Conservation (phyloP, 345 rosid species). For the Gossypium bickii region DNA sequence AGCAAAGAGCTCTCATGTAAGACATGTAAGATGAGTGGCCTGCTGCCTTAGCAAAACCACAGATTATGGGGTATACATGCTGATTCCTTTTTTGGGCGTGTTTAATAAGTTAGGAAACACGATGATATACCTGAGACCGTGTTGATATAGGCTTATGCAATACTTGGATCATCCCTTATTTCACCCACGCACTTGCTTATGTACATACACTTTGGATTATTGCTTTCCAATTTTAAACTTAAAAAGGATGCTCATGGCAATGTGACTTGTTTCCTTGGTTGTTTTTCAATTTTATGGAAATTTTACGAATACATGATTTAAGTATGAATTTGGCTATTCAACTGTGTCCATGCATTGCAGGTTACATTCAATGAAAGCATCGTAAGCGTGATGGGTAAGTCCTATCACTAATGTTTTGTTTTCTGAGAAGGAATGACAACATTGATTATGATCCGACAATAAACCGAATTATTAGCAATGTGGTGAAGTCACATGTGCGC, state of each 20-base stretch:
- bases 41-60: slow-evolving; percentile 9
- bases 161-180: neutral
- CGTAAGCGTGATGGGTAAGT: neutral
- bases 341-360: neutral
- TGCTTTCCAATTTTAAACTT: neutral
- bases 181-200: neutral
- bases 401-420: neutral
- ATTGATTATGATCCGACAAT: too few relatives aligned
- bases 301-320: neutral
- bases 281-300: neutral
- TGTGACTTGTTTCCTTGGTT: too few relatives aligned
- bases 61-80: slow-evolving; percentile 7
- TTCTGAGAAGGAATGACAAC: too few relatives aligned
- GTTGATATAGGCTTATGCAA: slow-evolving; percentile 7
- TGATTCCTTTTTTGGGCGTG: slow-evolving; percentile 13
- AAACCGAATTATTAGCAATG: too few relatives aligned
- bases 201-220: slow-evolving; percentile 11
- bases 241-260: neutral
- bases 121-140: slow-evolving; percentile 4
- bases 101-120: slow-evolving; percentile 17
- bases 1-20: slow-evolving; percentile 9
- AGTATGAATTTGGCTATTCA: too few relatives aligned
- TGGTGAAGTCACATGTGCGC: too few relatives aligned
- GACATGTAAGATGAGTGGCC: slow-evolving; percentile 13
- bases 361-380: neutral